Percentiles rank a stretch among this genome's conserved stretches.
Conservation (phyloP, 176 grass and related monocot genomes). For the Puccinellia tenuiflora region DNA sequence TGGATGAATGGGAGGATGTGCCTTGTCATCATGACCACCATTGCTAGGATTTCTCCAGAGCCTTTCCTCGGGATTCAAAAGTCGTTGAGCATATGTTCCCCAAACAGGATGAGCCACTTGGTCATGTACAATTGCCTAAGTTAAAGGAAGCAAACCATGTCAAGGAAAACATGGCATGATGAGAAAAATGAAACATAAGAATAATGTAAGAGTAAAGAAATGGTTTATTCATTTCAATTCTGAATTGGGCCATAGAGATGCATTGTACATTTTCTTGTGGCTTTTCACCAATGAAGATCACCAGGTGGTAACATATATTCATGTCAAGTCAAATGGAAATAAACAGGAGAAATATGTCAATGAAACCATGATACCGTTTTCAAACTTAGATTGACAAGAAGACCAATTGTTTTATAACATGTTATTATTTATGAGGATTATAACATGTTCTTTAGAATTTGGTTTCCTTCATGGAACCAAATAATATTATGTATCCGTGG, state of each 20-base stretch:
- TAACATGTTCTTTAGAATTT: background rate
- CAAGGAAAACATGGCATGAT: constrained; percentile 2
- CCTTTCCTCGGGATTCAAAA: constrained; percentile 75
- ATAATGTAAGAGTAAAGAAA: background rate
- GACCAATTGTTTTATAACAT: constrained; percentile 13
- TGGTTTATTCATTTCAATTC: background rate
- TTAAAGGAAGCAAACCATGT: constrained; percentile 20
- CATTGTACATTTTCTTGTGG: background rate
- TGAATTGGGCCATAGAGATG: background rate
- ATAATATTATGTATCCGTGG: background rate
- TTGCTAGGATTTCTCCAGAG: constrained; percentile 96
- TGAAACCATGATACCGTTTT: background rate
- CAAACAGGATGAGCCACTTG: constrained; percentile 69
- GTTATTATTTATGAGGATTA: background rate
- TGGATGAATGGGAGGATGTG: constrained; percentile 95
- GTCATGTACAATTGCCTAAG: constrained; percentile 65
- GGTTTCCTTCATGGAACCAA: background rate
- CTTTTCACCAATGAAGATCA: constrained; percentile 1
- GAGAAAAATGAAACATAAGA: constrained; percentile 1
- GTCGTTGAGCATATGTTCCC: constrained; percentile 76
- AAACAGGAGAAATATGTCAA: background rate
- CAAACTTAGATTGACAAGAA: background rate
- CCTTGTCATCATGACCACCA: constrained; percentile 94
- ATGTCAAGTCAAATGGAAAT: background rate
- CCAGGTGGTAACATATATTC: constrained; percentile 7